These are phyloP conservation scores for Zygosaccharomyces bisporus DNA, from an alignment of 805 yeast genomes.

Conservation along the genomic window DNA sequence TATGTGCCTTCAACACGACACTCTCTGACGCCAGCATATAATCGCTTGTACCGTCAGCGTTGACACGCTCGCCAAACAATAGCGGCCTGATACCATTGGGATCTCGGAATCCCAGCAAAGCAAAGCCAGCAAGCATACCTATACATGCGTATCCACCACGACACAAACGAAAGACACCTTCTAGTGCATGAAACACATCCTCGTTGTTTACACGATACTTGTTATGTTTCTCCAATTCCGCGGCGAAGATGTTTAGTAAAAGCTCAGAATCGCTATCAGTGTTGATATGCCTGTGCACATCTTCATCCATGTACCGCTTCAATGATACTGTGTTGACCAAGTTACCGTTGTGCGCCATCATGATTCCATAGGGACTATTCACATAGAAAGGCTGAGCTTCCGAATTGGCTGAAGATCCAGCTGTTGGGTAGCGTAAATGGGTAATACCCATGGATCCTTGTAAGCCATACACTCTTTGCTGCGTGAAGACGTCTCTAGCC, in stretches of 20 bases:
- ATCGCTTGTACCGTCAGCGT: conserved; percentile 67
- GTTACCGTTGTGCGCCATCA: conserved; percentile 91
- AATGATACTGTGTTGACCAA: conserved; percentile 81
- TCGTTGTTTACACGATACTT: conserved; percentile 88
- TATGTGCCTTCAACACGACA: conserved; percentile 90
- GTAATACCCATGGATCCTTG: conserved; percentile 95
- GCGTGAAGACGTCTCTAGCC: conserved; percentile 97
- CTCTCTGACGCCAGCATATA: conserved; percentile 95
- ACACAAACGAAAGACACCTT: conserved; percentile 73
- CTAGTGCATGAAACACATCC: conserved; percentile 82
- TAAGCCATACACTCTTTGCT: conserved; percentile 67
- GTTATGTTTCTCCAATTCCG: conserved; percentile 85
- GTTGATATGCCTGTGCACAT: conserved; percentile 93
- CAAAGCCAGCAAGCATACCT: conserved; percentile 94
- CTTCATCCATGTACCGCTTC: conserved; percentile 79
- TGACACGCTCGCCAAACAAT: conserved; percentile 74
- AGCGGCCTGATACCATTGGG: conserved; percentile 96
- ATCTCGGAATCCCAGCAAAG: conserved; percentile 92
- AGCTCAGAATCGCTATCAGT: conserved; percentile 96
- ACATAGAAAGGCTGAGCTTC: conserved; percentile 99
- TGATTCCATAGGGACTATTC: conserved; percentile 92
- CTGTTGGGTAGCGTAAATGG: conserved; percentile 94
- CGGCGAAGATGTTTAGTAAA: conserved; percentile 82
- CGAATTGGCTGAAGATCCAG: conserved; percentile 90
- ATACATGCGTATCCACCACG: conserved; percentile 98